A percentile compares a stretch with the other conserved stretches of the same genome.
These are phyloP conservation scores for Pseudogymnoascus sp. DNA, from an alignment of 2,329 filamentous ascomycete species.

Conservation along the genomic window DNA sequence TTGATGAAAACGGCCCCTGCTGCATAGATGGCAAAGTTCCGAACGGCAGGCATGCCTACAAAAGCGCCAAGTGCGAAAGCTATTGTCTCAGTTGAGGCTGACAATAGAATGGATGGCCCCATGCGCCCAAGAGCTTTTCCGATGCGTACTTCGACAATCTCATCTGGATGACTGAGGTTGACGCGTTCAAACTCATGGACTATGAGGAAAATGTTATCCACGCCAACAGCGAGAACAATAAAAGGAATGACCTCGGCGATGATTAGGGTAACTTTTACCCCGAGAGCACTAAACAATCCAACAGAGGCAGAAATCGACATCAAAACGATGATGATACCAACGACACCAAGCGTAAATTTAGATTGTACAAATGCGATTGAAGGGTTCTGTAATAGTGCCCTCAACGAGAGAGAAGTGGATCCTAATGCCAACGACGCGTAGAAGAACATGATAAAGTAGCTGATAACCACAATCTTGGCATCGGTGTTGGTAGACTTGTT, in stretches of 20 bases:
- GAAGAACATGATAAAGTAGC: conserved; percentile 97
- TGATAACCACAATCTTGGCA: conserved; percentile 91
- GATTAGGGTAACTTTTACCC: conserved; percentile 90
- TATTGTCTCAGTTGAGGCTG: conserved; percentile 86
- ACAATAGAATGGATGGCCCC: conserved; percentile 92
- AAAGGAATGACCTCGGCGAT: conserved; percentile 99
- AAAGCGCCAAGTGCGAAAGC: conserved; percentile 89
- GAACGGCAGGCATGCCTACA: conserved; percentile 94
- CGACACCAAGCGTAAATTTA: conserved; percentile 91
- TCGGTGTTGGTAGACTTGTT: conserved; percentile 99
- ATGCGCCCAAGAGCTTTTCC: conserved; percentile 87
- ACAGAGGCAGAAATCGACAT: conserved; percentile 97
- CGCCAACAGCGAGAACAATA: conserved; percentile 88
- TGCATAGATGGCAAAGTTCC: conserved; percentile 94
- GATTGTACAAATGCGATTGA: conserved; percentile 83
- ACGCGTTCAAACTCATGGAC: conserved; percentile 97
- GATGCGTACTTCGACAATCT: conserved; percentile 76
- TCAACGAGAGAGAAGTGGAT: conserved; percentile 71
- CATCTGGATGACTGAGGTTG: conserved; percentile 84
- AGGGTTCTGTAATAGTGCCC: conserved; percentile 72
- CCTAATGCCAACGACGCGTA: conserved; percentile 91
- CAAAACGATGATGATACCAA: conserved; percentile 88
- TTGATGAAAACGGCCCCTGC: conserved; percentile 96
- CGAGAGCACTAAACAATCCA: conserved; percentile 83
- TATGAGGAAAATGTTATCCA: conserved; percentile 98